Conservation (phyloP, 768 basidiomycete genomes). For the Rhodotorula babjevae region DNA sequence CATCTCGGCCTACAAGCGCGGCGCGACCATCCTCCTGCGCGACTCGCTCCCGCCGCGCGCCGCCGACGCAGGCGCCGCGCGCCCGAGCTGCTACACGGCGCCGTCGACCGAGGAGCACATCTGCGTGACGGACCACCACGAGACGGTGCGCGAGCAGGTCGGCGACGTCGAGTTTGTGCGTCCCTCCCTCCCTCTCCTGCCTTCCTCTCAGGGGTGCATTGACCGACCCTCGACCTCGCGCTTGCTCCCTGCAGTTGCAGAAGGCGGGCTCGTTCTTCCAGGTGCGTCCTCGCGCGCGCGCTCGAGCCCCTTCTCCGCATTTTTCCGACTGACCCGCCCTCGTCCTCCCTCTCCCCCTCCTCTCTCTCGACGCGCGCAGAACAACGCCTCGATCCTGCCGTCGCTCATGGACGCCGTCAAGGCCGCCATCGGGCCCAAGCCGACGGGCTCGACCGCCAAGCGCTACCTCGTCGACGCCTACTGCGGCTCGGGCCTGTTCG, state of each 20-base stretch:
- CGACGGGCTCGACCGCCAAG: background rate
- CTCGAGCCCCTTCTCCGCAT: too few relatives aligned
- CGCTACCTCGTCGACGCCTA: conserved; percentile 84
- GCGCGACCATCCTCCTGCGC: conserved; percentile 82
- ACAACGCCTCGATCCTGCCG: conserved; percentile 87
- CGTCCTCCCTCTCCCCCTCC: too few relatives aligned
- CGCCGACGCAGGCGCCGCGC: background rate
- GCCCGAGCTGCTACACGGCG: conserved; percentile 27
- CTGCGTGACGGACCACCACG: conserved; percentile 78
- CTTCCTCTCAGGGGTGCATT: too few relatives aligned
- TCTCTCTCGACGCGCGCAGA: conserved; percentile 67
- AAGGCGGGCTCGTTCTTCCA: conserved; percentile 80
- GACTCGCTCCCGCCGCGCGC: conserved; percentile 61
- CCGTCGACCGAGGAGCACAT: conserved; percentile 53
- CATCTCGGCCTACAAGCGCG: conserved; percentile 72
- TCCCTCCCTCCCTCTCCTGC: background rate
- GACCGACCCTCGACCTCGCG: too few relatives aligned
- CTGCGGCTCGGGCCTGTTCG: conserved; percentile 74
- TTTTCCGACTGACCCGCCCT: too few relatives aligned
- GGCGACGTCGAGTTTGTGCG: conserved; percentile 70
- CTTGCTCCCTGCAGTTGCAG: conserved; percentile 49
- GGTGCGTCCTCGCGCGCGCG: conserved; percentile 44
- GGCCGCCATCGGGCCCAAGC: conserved; percentile 55
- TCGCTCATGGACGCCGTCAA: conserved; percentile 79
- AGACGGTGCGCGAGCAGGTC: conserved; percentile 74